Conservation (phyloP, 352 stramenopile genomes). For the Blastocystis sp. region DNA sequence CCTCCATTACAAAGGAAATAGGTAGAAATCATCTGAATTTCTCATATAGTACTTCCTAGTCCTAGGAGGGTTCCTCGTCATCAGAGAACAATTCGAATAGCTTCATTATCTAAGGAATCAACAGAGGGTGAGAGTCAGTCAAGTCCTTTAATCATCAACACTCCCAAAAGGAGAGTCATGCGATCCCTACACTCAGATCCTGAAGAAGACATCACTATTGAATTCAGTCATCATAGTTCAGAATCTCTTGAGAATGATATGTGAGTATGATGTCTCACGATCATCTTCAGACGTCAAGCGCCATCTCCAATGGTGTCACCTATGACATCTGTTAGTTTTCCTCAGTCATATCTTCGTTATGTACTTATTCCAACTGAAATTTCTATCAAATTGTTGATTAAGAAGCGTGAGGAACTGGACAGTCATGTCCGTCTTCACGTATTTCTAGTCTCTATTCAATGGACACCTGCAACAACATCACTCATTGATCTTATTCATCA, state of each 20-base stretch:
- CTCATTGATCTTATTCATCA: neutral
- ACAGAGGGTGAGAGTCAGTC: neutral
- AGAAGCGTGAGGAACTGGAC: neutral
- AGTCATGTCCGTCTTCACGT: neutral
- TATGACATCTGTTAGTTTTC: neutral
- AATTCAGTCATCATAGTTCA: too few relatives aligned
- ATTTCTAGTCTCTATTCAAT: neutral
- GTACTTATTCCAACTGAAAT: neutral
- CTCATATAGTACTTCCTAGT: neutral
- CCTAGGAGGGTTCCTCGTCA: neutral
- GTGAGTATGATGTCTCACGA: neutral
- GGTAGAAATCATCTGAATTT: neutral
- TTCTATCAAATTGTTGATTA: neutral
- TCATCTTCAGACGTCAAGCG: neutral
- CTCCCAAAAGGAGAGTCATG: too few relatives aligned
- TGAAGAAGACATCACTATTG: too few relatives aligned
- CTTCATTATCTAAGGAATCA: neutral
- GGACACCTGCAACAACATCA: neutral
- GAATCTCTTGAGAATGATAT: neutral
- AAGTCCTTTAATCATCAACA: too few relatives aligned
- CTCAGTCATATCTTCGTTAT: constrained; percentile 21
- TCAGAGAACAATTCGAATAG: neutral
- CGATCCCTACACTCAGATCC: too few relatives aligned
- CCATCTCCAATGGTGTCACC: constrained; percentile 33
- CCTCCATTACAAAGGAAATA: neutral